These are phyloP conservation scores for Ceratobasidium sp. DNA, from an alignment of 1,284 basidiomycete species.

Conservation along the genomic window DNA sequence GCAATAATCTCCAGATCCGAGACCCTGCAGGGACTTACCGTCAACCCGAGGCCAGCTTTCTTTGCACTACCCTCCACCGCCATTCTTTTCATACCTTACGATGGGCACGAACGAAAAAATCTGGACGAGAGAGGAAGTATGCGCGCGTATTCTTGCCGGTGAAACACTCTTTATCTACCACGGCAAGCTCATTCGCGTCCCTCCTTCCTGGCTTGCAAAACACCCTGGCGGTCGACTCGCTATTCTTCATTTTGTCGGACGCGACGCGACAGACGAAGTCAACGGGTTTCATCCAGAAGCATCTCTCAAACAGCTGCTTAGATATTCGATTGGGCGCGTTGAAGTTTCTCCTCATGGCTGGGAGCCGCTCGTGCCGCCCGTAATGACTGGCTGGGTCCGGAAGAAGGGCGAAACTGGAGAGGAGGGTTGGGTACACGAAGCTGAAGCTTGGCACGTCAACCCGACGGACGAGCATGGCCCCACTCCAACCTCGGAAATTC, in stretches of 20 bases:
- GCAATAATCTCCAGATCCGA: background rate
- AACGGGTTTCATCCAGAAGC: slow-evolving; percentile 88
- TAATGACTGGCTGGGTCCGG: slow-evolving; percentile 86
- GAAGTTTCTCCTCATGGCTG: slow-evolving; percentile 73
- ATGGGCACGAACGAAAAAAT: slow-evolving; percentile 49
- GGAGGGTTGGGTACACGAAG: slow-evolving; percentile 74
- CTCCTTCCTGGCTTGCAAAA: slow-evolving; percentile 82
- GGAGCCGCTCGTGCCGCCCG: slow-evolving; percentile 89
- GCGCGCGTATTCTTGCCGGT: slow-evolving; percentile 79
- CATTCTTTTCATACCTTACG: slow-evolving; percentile 24
- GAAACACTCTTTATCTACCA: slow-evolving; percentile 86
- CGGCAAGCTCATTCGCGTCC: slow-evolving; percentile 84
- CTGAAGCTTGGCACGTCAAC: slow-evolving; percentile 58
- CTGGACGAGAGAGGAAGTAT: slow-evolving; percentile 73
- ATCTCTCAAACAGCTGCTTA: slow-evolving; percentile 75
- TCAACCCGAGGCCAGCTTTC: background rate
- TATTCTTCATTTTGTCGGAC: slow-evolving; percentile 95
- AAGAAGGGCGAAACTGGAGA: slow-evolving; percentile 63
- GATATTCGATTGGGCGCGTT: slow-evolving; percentile 84
- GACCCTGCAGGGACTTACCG: slow-evolving; percentile 12
- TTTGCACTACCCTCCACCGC: background rate
- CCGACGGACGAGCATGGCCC: slow-evolving; percentile 37
- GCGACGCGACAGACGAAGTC: slow-evolving; percentile 96
- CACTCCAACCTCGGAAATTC: slow-evolving; percentile 68
- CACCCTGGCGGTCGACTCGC: slow-evolving; percentile 94